phyloP scores from a whole-genome alignment of 2,329 filamentous ascomycete species.

The Cladosporium velox region DNA sequence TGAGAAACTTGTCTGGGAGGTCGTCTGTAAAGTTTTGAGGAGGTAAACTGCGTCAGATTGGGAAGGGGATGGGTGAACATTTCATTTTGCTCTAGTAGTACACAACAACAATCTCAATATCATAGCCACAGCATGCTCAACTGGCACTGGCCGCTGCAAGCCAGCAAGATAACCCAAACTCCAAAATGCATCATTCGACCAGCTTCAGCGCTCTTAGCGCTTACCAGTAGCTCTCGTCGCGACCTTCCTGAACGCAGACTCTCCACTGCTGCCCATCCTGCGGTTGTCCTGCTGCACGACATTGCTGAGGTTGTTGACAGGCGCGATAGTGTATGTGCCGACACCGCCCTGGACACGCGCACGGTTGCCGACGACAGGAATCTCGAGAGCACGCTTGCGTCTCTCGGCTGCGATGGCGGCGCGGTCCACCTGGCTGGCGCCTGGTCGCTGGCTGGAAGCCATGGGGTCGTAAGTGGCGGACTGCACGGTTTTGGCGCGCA shows the following conservation, averaged over 20 bases:
- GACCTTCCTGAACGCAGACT: conserved; percentile 39
- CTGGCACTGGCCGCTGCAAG: background rate
- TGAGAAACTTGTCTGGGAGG: too few species aligned
- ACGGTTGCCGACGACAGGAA: conserved; percentile 57
- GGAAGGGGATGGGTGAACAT: background rate
- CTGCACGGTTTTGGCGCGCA: conserved; percentile 78
- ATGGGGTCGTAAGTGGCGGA: conserved; percentile 62
- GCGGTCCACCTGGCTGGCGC: conserved; percentile 38
- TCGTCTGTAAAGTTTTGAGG: too few species aligned
- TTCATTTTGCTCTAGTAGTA: conserved; percentile 10
- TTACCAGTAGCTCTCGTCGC: conserved; percentile 19
- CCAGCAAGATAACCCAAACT: conserved; percentile 3
- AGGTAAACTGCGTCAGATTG: background rate
- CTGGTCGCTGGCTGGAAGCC: conserved; percentile 28
- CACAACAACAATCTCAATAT: background rate
- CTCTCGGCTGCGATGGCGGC: conserved; percentile 50
- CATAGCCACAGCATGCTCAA: conserved; percentile 3
- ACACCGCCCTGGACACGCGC: conserved; percentile 60
- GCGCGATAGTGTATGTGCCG: conserved; percentile 63
- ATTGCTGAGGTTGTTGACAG: conserved; percentile 54
- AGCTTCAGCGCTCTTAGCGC: background rate
- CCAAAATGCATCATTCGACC: background rate
- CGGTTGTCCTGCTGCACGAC: conserved; percentile 30
- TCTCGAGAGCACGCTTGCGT: conserved; percentile 55
- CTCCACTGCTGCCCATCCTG: conserved; percentile 33